Percentiles rank a stretch among this genome's conserved stretches.
phyloP scores from a whole-genome alignment of 495 filamentous ascomycete genomes.

The Apodospora peruviana region DNA sequence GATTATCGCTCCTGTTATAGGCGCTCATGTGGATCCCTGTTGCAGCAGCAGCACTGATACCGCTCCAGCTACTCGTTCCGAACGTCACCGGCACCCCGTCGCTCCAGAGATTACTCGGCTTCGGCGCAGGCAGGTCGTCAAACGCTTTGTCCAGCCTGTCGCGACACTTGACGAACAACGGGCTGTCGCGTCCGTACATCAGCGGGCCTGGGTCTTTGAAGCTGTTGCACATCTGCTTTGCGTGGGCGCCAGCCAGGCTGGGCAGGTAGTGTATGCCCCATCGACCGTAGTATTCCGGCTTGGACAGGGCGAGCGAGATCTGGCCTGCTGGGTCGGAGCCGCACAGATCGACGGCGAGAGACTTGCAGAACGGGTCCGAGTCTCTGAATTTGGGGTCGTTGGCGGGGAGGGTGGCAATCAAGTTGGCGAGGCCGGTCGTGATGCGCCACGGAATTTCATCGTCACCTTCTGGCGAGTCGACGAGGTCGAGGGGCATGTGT shows the following conservation, averaged over 20 bases:
- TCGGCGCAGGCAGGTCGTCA: conserved; percentile 32
- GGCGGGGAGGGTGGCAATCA: conserved; percentile 26
- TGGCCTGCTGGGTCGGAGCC: conserved; percentile 28
- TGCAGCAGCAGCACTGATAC: too few relatives aligned
- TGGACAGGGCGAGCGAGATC: conserved; percentile 27
- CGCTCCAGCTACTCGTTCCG: neutral
- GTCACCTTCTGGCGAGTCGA: too few relatives aligned
- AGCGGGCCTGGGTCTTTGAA: conserved; percentile 44
- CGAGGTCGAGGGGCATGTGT: conserved; percentile 15
- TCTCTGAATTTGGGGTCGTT: conserved; percentile 4
- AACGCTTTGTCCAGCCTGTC: conserved; percentile 33
- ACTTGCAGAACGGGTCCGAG: conserved; percentile 18
- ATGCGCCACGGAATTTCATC: neutral
- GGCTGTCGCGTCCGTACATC: conserved; percentile 30
- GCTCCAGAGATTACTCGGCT: conserved; percentile 10
- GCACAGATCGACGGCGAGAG: conserved; percentile 32
- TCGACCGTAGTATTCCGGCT: conserved; percentile 18
- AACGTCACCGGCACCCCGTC: conserved; percentile 1
- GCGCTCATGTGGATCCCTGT: conserved; percentile 20
- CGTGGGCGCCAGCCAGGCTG: conserved; percentile 35
- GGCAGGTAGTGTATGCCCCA: conserved; percentile 45
- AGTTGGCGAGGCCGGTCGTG: conserved; percentile 4
- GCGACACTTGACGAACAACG: conserved; percentile 32
- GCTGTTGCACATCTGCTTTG: conserved; percentile 39
- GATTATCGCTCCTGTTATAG: conserved; percentile 19